Evolutionary conservation across 768 basidiomycete species (phyloP).

Genomic region (Amanita brunnescens): DNA sequence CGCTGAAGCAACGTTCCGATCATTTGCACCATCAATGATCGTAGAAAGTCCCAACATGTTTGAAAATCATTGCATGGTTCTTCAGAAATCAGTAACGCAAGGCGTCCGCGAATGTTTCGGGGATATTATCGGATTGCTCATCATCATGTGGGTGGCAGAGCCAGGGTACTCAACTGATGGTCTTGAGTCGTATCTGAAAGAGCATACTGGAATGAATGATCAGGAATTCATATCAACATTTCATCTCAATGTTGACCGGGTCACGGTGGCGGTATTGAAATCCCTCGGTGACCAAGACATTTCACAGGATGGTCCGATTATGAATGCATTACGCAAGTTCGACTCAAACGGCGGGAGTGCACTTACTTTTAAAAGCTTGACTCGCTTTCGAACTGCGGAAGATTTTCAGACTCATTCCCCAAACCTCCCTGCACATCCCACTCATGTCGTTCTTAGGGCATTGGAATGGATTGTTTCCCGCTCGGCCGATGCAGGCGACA

Average conservation of each 20-base stretch:
- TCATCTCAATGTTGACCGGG: conserved; percentile 37
- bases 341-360: conserved; percentile 28
- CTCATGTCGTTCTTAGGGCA: conserved; percentile 41
- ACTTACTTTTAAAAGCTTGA: conserved; percentile 41
- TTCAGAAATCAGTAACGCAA: conserved; percentile 38
- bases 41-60: conserved; percentile 25
- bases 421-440: conserved; percentile 54
- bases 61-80: conserved; percentile 50
- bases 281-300: conserved; percentile 64
- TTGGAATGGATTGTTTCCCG: conserved; percentile 50
- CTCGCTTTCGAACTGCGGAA: conserved; percentile 38
- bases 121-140: conserved; percentile 56
- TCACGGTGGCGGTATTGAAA: conserved; percentile 51
- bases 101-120: conserved; percentile 60
- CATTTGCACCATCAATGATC: conserved; percentile 62
- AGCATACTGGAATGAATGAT: conserved; percentile 22
- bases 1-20: conserved; percentile 55
- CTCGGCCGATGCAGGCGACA: conserved; percentile 31
- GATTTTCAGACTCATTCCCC: conserved; percentile 49
- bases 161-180: conserved; percentile 16
- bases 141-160: conserved; percentile 38
- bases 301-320: conserved; percentile 41
- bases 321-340: conserved; percentile 29
- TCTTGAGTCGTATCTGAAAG: conserved; percentile 26
- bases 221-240: conserved; percentile 26